Conservation (phyloP, 352 stramenopile genomes). For the Globisporangium spinosum region DNA sequence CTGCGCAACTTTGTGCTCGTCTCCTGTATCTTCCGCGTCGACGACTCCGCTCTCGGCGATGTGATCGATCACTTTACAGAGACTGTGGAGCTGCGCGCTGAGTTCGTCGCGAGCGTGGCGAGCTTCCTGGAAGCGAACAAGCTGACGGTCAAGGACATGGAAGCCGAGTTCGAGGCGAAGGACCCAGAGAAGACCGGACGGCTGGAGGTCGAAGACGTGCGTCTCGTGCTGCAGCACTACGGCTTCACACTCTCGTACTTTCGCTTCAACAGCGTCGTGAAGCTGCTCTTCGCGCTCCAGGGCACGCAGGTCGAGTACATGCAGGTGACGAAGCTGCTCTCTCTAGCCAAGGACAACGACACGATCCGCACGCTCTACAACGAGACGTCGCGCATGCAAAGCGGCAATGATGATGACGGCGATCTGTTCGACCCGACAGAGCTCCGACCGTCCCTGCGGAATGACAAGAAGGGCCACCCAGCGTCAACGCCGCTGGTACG, state of each 20-base stretch:
- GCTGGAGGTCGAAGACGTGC: slow-evolving; percentile 44
- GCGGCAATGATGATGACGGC: neutral
- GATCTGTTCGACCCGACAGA: neutral
- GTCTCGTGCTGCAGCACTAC: slow-evolving; percentile 31
- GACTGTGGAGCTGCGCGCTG: slow-evolving; percentile 45
- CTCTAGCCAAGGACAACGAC: slow-evolving; percentile 23
- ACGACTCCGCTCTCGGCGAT: slow-evolving; percentile 45
- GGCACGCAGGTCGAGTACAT: slow-evolving; percentile 40
- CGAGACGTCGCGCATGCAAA: slow-evolving; percentile 6
- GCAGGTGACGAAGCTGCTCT: slow-evolving; percentile 40
- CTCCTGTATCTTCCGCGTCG: slow-evolving; percentile 48
- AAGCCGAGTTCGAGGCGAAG: slow-evolving; percentile 21
- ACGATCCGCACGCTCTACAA: slow-evolving; percentile 3
- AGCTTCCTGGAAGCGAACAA: slow-evolving; percentile 23
- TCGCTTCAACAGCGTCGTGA: slow-evolving; percentile 57
- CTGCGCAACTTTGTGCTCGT: slow-evolving; percentile 63
- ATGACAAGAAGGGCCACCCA: neutral
- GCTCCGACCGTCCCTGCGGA: neutral
- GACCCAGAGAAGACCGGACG: slow-evolving; percentile 28
- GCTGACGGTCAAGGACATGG: slow-evolving; percentile 33
- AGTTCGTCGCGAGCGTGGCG: slow-evolving; percentile 38
- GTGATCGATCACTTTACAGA: slow-evolving; percentile 63
- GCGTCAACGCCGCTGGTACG: slow-evolving; percentile 3
- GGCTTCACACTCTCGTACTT: slow-evolving; percentile 51
- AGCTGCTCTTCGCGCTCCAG: slow-evolving; percentile 45